These are phyloP conservation scores for Jatropha podagrica DNA, from an alignment of 441 rosid genomes.

Conservation along the genomic window DNA sequence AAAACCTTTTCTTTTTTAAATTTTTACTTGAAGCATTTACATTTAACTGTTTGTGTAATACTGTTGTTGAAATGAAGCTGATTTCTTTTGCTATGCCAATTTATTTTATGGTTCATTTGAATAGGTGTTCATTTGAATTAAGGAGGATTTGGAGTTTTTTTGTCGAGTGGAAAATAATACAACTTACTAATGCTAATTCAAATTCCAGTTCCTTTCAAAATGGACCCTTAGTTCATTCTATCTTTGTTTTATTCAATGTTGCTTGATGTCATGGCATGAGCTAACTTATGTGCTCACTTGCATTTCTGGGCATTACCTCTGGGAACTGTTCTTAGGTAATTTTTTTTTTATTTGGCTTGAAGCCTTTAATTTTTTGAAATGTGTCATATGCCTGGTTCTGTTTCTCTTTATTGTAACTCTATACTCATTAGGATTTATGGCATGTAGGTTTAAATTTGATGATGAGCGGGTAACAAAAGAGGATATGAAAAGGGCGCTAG, in stretches of 20 bases:
- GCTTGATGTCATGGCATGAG: too few species aligned
- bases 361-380: background rate
- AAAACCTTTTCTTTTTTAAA: background rate
- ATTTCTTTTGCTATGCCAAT: too few species aligned
- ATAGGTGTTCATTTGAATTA: too few species aligned
- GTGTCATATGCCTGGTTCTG: background rate
- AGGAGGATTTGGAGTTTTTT: too few species aligned
- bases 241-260: too few species aligned
- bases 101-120: too few species aligned
- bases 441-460: conserved; percentile 81
- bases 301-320: background rate
- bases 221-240: too few species aligned
- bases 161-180: too few species aligned
- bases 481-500: conserved; percentile 84
- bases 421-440: background rate
- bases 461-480: conserved; percentile 98
- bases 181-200: too few species aligned
- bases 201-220: too few species aligned
- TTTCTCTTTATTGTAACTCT: background rate
- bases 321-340: background rate
- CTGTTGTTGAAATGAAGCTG: background rate
- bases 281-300: background rate
- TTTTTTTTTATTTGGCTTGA: background rate
- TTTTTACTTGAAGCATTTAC: background rate
- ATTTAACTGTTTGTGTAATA: background rate